Percentiles rank a stretch among this genome's conserved stretches.
Evolutionary conservation across 805 yeast genomes (phyloP).

Genomic region (Diddensiella caesifluorescens): DNA sequence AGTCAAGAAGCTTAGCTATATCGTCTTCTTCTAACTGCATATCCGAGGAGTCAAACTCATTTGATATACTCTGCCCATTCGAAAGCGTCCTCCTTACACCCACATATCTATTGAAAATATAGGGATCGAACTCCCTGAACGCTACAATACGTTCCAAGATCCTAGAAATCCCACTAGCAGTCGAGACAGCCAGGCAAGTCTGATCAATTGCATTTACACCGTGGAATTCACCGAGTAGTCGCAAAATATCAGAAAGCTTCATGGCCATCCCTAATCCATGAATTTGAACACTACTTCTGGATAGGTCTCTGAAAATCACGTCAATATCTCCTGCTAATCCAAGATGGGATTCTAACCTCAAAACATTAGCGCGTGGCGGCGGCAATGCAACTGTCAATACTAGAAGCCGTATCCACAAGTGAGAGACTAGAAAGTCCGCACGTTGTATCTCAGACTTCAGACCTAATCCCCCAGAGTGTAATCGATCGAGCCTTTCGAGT

Average conservation of each 20-base stretch:
- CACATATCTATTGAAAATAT: not conserved
- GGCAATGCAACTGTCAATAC: no score
- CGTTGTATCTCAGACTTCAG: slow-evolving; percentile 11
- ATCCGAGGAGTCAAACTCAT: no score
- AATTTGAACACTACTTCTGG: slow-evolving; percentile 9
- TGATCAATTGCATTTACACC: no score
- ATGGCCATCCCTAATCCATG: slow-evolving; percentile 17
- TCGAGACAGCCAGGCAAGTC: no score
- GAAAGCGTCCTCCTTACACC: not conserved
- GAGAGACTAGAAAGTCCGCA: slow-evolving; percentile 15
- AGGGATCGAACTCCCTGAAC: slow-evolving; percentile 2
- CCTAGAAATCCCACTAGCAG: slow-evolving; percentile 3
- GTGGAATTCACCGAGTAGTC: slow-evolving; percentile 5
- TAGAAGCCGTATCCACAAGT: slow-evolving; percentile 12
- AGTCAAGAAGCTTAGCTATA: no score
- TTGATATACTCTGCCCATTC: no score
- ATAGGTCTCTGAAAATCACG: slow-evolving; percentile 3
- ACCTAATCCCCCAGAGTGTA: not conserved
- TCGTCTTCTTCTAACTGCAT: no score
- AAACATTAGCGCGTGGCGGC: slow-evolving; percentile 1
- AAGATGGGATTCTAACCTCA: no score
- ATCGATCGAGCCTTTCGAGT: not conserved
- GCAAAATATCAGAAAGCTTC: slow-evolving; percentile 14
- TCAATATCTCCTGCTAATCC: slow-evolving; percentile 7
- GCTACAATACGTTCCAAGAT: slow-evolving; percentile 1